Evolutionary conservation across 257 asterid species (phyloP).

Genomic region (Gynochthodes officinalis): DNA sequence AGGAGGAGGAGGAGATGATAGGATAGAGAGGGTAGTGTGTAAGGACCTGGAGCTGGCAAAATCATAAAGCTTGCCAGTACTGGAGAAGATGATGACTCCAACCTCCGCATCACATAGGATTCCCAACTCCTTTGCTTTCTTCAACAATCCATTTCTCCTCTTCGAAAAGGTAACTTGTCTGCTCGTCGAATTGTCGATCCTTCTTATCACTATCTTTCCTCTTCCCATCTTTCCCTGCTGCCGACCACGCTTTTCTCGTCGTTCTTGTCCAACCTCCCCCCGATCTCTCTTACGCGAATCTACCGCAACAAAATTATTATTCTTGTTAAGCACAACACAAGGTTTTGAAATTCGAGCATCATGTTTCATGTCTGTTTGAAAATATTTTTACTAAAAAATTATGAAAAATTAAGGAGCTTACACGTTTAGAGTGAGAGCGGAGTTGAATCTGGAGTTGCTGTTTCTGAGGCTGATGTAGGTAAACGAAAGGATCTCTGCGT

Average conservation of each 20-base stretch:
- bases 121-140: constrained; percentile 41
- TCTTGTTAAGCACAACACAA: no score
- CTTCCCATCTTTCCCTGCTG: constrained; percentile 29
- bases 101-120: constrained; percentile 44
- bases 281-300: background rate
- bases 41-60: constrained; percentile 39
- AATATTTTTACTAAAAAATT: no score
- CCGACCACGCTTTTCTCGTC: no score
- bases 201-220: constrained; percentile 44
- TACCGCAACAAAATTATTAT: no score
- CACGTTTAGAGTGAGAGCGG: constrained; percentile 10
- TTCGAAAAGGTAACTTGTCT: constrained; percentile 47
- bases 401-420: background rate
- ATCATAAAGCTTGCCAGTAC: constrained; percentile 42
- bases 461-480: background rate
- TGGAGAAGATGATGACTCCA: constrained; percentile 47
- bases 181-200: constrained; percentile 49
- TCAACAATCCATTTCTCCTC: constrained; percentile 41
- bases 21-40: background rate
- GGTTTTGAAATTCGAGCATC: no score
- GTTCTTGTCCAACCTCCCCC: no score
- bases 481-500: no score
- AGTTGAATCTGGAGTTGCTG: background rate
- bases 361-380: no score
- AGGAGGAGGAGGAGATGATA: constrained; percentile 2